Conservation (phyloP, 108 stramenopile species). For the Conticribra guillardii region DNA sequence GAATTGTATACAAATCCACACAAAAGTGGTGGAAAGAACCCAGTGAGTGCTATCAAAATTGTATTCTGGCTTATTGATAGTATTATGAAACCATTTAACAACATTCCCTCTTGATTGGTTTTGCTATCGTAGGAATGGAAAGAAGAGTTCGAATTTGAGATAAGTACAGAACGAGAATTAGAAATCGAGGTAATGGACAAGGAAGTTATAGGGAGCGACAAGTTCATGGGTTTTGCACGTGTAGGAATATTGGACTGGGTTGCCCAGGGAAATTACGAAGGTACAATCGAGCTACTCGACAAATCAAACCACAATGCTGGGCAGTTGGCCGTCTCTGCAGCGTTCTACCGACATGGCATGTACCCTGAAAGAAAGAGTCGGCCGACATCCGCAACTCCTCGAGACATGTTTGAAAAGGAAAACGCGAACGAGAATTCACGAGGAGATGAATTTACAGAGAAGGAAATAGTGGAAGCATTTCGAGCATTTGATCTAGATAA, state of each 20-base stretch:
- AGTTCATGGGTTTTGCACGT: slow-evolving; percentile 80
- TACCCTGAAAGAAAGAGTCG: slow-evolving; percentile 20
- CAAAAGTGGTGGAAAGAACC: slow-evolving; percentile 77
- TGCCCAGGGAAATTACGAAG: slow-evolving; percentile 72
- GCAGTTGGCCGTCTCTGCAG: slow-evolving; percentile 59
- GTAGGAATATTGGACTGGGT: slow-evolving; percentile 87
- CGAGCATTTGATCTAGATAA: slow-evolving; percentile 79
- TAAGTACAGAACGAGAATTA: slow-evolving; percentile 77
- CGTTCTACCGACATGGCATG: slow-evolving; percentile 68
- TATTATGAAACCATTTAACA: too few species aligned
- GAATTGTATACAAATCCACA: slow-evolving; percentile 58
- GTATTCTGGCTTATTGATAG: background rate
- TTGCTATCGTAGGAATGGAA: slow-evolving; percentile 57
- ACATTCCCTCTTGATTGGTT: background rate
- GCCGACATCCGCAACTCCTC: background rate
- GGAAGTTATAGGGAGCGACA: slow-evolving; percentile 81
- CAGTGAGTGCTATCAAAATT: slow-evolving; percentile 29
- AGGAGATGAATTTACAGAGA: slow-evolving; percentile 69
- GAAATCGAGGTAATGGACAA: slow-evolving; percentile 75
- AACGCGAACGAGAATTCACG: slow-evolving; percentile 5
- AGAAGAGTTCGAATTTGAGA: slow-evolving; percentile 83
- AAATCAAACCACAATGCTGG: slow-evolving; percentile 69
- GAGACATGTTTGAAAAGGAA: slow-evolving; percentile 6
- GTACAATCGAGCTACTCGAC: slow-evolving; percentile 75
- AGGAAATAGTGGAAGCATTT: slow-evolving; percentile 85